A percentile compares a stretch with the other conserved stretches of the same genome.
These are phyloP conservation scores for Caulochytrium protostelioides DNA, from an alignment of 371 early-diverging fungal species.

Conservation along the genomic window DNA sequence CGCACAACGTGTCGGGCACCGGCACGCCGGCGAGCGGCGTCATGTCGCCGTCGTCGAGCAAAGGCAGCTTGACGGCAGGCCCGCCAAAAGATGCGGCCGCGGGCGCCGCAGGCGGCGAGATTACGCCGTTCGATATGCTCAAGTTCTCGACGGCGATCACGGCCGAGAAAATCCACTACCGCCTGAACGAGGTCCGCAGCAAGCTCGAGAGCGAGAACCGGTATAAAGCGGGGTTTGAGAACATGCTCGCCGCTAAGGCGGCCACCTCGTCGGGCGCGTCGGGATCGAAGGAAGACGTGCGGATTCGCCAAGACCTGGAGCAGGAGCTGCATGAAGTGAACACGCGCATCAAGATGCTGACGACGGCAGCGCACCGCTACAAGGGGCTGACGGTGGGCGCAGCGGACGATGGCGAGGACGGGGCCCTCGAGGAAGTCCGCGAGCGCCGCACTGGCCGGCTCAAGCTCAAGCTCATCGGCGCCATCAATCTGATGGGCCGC, in stretches of 20 bases:
- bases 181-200: slow-evolving; percentile 65
- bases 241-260: slow-evolving; percentile 20
- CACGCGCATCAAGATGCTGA: slow-evolving; percentile 47
- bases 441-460: slow-evolving; percentile 13
- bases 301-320: slow-evolving; percentile 28
- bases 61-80: too few species aligned
- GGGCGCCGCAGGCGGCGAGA: too few species aligned
- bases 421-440: slow-evolving; percentile 9
- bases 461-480: slow-evolving; percentile 10
- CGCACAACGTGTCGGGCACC: too few species aligned
- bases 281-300: too few species aligned
- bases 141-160: too few species aligned
- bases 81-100: too few species aligned
- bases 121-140: too few species aligned
- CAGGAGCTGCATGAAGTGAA: slow-evolving; percentile 37
- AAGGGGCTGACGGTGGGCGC: slow-evolving; percentile 54
- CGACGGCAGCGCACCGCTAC: slow-evolving; percentile 51
- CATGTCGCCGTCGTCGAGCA: too few species aligned
- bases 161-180: slow-evolving; percentile 59
- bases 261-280: too few species aligned
- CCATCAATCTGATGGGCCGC: slow-evolving; percentile 15
- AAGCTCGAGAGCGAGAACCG: slow-evolving; percentile 75
- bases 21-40: too few species aligned
- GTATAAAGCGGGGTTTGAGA: slow-evolving; percentile 50
- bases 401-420: slow-evolving; percentile 39